Evolutionary conservation across 2,329 filamentous ascomycete species (phyloP).

Genomic region (Tothia fuscella): DNA sequence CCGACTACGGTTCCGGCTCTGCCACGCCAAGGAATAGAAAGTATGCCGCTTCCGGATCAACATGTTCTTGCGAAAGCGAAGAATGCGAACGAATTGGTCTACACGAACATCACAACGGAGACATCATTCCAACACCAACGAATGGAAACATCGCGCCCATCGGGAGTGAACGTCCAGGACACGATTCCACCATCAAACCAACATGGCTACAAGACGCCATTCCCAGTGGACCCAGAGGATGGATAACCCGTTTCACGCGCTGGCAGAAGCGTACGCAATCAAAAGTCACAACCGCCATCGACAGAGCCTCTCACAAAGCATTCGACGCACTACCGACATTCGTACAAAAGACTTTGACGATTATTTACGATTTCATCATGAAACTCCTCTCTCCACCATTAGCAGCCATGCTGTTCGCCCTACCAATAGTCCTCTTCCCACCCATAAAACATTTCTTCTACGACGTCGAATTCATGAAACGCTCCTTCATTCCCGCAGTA

Average conservation of each 20-base stretch:
- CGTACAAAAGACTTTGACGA: conserved; percentile 39
- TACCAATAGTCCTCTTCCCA: conserved; percentile 81
- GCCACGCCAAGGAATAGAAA: conserved; percentile 29
- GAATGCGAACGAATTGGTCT: too few relatives aligned
- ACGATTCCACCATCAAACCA: neutral
- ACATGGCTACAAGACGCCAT: conserved; percentile 13
- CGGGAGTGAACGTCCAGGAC: too few relatives aligned
- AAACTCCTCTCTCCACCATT: conserved; percentile 97
- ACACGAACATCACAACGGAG: too few relatives aligned
- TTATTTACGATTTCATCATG: conserved; percentile 52
- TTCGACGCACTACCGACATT: conserved; percentile 38
- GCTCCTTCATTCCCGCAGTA: conserved; percentile 82
- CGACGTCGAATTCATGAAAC: conserved; percentile 73
- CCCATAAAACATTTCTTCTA: conserved; percentile 77
- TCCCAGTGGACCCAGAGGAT: conserved; percentile 23
- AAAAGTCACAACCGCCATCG: conserved; percentile 18
- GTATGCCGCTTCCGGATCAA: conserved; percentile 19
- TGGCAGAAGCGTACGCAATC: conserved; percentile 16
- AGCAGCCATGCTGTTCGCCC: conserved; percentile 91
- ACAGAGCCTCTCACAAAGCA: conserved; percentile 22
- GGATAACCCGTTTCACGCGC: conserved; percentile 20
- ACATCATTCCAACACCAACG: conserved; percentile 27
- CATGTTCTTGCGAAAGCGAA: conserved; percentile 19
- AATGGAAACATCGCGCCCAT: too few relatives aligned
- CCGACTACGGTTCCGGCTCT: conserved; percentile 26